Evolutionary conservation across 1,284 basidiomycete genomes (phyloP).

Genomic region (Ustilago bromivora): DNA sequence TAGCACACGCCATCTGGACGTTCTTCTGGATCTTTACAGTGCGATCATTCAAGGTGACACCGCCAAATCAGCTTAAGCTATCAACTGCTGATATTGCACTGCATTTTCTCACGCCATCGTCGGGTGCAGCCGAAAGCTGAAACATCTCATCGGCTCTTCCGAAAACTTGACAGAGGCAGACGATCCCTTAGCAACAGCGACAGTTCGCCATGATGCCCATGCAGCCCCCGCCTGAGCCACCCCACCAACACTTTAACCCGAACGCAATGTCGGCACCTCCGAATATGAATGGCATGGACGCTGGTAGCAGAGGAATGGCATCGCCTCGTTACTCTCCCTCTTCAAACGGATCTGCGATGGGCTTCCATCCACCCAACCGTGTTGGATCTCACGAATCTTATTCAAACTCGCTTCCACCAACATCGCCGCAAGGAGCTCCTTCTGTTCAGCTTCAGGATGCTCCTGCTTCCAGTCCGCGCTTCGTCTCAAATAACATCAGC

Average conservation of each 20-base stretch:
- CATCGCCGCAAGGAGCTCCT: slow-evolving; percentile 25
- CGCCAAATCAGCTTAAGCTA: too few relatives aligned
- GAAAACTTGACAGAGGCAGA: neutral
- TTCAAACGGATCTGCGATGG: slow-evolving; percentile 9
- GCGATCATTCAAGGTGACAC: too few relatives aligned
- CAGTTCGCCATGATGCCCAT: slow-evolving; percentile 47
- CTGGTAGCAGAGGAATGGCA: neutral
- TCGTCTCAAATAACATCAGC: slow-evolving; percentile 11
- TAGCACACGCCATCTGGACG: too few relatives aligned
- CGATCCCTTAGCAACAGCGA: neutral
- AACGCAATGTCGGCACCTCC: slow-evolving; percentile 25
- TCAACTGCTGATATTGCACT: neutral
- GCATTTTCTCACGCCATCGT: neutral
- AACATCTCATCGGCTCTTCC: neutral
- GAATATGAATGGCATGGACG: slow-evolving; percentile 17
- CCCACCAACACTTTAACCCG: slow-evolving; percentile 42
- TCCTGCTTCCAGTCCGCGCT: slow-evolving; percentile 22
- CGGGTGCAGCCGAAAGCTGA: neutral
- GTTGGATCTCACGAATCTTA: slow-evolving; percentile 16
- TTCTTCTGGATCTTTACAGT: too few relatives aligned
- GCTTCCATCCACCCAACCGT: slow-evolving; percentile 40
- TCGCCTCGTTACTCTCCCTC: slow-evolving; percentile 14
- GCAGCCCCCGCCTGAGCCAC: slow-evolving; percentile 48
- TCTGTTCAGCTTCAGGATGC: slow-evolving; percentile 38
- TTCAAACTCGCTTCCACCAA: slow-evolving; percentile 19